These are phyloP conservation scores for Candida lessepsii DNA, from an alignment of 805 yeast species.

Conservation along the genomic window DNA sequence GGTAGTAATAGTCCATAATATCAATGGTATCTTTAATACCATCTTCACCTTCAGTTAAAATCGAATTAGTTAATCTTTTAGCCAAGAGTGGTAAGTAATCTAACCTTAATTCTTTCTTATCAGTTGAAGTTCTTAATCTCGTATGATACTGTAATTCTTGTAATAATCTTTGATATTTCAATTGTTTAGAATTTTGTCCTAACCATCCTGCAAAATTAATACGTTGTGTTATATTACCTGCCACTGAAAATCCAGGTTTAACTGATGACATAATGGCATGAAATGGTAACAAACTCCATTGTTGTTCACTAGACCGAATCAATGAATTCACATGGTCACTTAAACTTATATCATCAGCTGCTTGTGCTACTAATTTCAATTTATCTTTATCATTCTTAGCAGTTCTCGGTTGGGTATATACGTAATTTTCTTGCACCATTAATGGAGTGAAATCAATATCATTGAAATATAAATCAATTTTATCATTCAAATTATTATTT, in stretches of 20 bases:
- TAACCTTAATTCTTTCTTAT: slow-evolving; percentile 69
- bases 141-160: slow-evolving; percentile 90
- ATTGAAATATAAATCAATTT: slow-evolving; percentile 85
- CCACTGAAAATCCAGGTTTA: slow-evolving; percentile 69
- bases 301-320: slow-evolving; percentile 89
- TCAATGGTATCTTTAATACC: slow-evolving; percentile 66
- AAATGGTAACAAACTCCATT: slow-evolving; percentile 90
- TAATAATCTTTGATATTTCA: slow-evolving; percentile 72
- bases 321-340: slow-evolving; percentile 78
- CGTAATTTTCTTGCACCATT: slow-evolving; percentile 94
- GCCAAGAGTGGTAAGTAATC: slow-evolving; percentile 70
- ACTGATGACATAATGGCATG: slow-evolving; percentile 88
- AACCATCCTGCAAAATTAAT: slow-evolving; percentile 81
- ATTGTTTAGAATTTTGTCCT: slow-evolving; percentile 84
- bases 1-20: slow-evolving; percentile 79
- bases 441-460: slow-evolving; percentile 93
- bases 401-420: slow-evolving; percentile 58
- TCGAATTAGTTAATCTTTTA: slow-evolving; percentile 56
- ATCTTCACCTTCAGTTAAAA: slow-evolving; percentile 53
- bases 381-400: slow-evolving; percentile 48
- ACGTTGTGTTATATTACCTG: slow-evolving; percentile 68
- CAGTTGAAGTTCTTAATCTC: slow-evolving; percentile 74
- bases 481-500: slow-evolving; percentile 66
- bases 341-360: slow-evolving; percentile 84
- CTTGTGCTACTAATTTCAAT: slow-evolving; percentile 63